Conservation (phyloP, 2,329 filamentous ascomycete species). For the Fusarium succisae region DNA sequence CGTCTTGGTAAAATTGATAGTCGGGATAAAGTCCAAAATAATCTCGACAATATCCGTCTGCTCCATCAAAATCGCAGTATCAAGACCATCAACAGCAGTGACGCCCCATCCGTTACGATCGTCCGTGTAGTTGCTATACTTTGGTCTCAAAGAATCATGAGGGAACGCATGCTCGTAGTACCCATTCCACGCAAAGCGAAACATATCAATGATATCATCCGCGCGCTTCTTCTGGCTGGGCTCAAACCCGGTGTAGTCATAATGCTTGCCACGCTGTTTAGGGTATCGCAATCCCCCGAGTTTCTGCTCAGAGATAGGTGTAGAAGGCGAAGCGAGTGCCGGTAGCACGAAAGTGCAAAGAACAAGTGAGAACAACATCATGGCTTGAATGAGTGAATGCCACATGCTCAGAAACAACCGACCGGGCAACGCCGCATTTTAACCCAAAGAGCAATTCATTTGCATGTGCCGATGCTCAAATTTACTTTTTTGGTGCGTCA, state of each 20-base stretch:
- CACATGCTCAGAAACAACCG: not conserved
- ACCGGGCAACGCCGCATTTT: not conserved
- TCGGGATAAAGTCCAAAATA: conserved; percentile 8
- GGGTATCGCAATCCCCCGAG: not conserved
- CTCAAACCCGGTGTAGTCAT: conserved; percentile 22
- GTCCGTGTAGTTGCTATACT: conserved; percentile 5
- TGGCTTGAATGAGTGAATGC: not conserved
- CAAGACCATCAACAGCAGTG: conserved; percentile 16
- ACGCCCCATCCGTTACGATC: conserved; percentile 23
- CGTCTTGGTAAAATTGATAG: conserved; percentile 7
- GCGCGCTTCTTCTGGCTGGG: conserved; percentile 5
- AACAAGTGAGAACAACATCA: not conserved
- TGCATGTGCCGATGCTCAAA: not conserved
- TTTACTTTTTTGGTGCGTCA: not conserved
- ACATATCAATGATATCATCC: conserved; percentile 13
- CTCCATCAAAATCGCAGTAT: conserved; percentile 22
- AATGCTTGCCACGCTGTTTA: not conserved
- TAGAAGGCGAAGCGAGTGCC: not conserved
- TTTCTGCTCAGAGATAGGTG: not conserved
- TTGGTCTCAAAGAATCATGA: conserved; percentile 3
- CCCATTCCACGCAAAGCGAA: conserved; percentile 18
- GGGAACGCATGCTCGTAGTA: conserved; percentile 6
- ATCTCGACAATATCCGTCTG: conserved; percentile 15
- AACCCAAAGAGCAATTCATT: not conserved
- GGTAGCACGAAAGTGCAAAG: not conserved